Percentiles rank a stretch among this genome's conserved stretches.
These are phyloP conservation scores for Marasmius fiardii DNA, from an alignment of 1,284 basidiomycete species.

Conservation along the genomic window DNA sequence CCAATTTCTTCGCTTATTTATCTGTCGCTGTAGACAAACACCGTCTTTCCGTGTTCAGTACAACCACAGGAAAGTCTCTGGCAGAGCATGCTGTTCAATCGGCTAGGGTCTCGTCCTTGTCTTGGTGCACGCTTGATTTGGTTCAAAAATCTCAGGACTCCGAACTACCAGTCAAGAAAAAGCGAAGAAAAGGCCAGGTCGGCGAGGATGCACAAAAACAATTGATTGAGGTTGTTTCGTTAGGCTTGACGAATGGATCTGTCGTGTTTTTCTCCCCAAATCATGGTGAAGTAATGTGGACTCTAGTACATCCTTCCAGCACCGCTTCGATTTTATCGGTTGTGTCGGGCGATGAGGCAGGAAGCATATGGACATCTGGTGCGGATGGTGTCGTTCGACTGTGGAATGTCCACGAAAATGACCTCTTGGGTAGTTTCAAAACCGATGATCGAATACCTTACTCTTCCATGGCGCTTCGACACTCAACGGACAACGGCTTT, in stretches of 20 bases:
- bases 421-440: slow-evolving; percentile 47
- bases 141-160: slow-evolving; percentile 22
- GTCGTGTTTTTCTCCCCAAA: slow-evolving; percentile 55
- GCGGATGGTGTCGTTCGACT: slow-evolving; percentile 52
- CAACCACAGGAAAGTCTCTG: slow-evolving; percentile 48
- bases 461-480: slow-evolving; percentile 45
- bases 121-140: slow-evolving; percentile 46
- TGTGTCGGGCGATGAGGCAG: slow-evolving; percentile 26
- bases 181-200: slow-evolving; percentile 40
- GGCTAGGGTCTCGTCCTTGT: slow-evolving; percentile 50
- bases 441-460: slow-evolving; percentile 55
- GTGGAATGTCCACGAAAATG: slow-evolving; percentile 54
- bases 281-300: slow-evolving; percentile 51
- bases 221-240: slow-evolving; percentile 41
- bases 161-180: slow-evolving; percentile 39
- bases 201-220: slow-evolving; percentile 20
- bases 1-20: slow-evolving; percentile 59
- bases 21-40: slow-evolving; percentile 75
- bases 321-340: slow-evolving; percentile 50
- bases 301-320: slow-evolving; percentile 52
- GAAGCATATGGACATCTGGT: slow-evolving; percentile 52
- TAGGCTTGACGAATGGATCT: slow-evolving; percentile 58
- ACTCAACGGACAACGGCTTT: slow-evolving; percentile 31
- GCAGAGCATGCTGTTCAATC: slow-evolving; percentile 59
- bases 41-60: slow-evolving; percentile 65